Conservation (phyloP, 1,139 yeast genomes). For the Yamadazyma friedrichii region DNA sequence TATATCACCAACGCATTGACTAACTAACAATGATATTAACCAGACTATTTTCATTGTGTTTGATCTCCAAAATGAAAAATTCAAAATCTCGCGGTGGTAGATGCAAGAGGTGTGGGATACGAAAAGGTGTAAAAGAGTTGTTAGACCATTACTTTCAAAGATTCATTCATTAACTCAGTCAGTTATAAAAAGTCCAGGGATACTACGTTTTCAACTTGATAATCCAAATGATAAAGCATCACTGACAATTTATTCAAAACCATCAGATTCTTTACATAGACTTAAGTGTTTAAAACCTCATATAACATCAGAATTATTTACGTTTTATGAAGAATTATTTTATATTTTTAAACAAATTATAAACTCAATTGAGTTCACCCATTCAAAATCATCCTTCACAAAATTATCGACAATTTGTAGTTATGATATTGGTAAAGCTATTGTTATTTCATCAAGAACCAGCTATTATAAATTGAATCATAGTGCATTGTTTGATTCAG, state of each 20-base stretch:
- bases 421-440: slow-evolving; percentile 30
- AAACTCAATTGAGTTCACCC: slow-evolving; percentile 14
- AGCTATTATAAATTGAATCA: slow-evolving; percentile 35
- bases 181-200: slow-evolving; percentile 10
- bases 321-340: slow-evolving; percentile 32
- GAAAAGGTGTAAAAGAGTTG: slow-evolving; percentile 31
- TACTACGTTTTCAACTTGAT: slow-evolving; percentile 3
- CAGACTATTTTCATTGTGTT: background rate
- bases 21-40: background rate
- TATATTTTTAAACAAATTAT: slow-evolving; percentile 23
- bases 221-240: background rate
- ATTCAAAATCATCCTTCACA: background rate
- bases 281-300: slow-evolving; percentile 25
- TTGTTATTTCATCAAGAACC: slow-evolving; percentile 33
- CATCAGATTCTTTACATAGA: slow-evolving; percentile 24
- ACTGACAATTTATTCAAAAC: slow-evolving; percentile 15
- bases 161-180: slow-evolving; percentile 32
- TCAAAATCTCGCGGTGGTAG: background rate
- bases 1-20: slow-evolving; percentile 8
- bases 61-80: background rate
- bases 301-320: slow-evolving; percentile 25
- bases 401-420: slow-evolving; percentile 30
- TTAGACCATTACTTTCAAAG: slow-evolving; percentile 38
- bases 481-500: slow-evolving; percentile 31
- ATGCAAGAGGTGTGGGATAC: slow-evolving; percentile 5